Evolutionary conservation across 805 yeast species (phyloP).

Genomic region (Starmerella tilneyi): DNA sequence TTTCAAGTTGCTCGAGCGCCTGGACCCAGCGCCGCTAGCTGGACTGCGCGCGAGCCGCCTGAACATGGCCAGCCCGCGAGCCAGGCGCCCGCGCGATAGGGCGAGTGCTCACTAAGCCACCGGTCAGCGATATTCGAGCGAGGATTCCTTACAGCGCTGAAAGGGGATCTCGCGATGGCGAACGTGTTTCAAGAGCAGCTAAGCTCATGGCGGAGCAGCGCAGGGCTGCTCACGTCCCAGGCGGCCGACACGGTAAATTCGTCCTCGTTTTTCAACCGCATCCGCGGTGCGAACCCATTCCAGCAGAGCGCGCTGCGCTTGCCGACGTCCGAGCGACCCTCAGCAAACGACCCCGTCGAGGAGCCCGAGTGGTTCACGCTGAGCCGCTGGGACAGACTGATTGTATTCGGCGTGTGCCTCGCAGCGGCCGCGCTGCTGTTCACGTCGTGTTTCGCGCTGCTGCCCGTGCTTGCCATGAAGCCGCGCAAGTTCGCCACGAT

Average conservation of each 20-base stretch:
- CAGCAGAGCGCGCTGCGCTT: slow-evolving; percentile 19
- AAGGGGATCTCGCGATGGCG: slow-evolving; percentile 10
- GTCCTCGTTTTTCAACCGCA: slow-evolving; percentile 24
- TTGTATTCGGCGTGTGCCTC: slow-evolving; percentile 68
- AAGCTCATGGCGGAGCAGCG: slow-evolving; percentile 28
- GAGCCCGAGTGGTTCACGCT: slow-evolving; percentile 35
- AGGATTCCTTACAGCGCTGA: too few species aligned
- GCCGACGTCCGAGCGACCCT: slow-evolving; percentile 24
- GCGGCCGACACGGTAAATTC: slow-evolving; percentile 23
- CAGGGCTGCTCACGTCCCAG: slow-evolving; percentile 19
- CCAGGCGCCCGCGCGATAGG: too few species aligned
- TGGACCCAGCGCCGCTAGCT: too few species aligned
- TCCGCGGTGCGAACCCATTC: slow-evolving; percentile 27
- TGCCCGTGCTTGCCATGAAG: slow-evolving; percentile 79
- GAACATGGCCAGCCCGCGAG: too few species aligned
- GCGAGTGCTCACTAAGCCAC: too few species aligned
- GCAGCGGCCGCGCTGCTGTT: slow-evolving; percentile 74
- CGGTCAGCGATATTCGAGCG: too few species aligned
- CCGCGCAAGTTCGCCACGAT: slow-evolving; percentile 78
- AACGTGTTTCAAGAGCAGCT: slow-evolving; percentile 32
- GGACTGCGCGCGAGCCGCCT: too few species aligned
- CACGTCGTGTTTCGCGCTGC: slow-evolving; percentile 64
- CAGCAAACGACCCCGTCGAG: slow-evolving; percentile 26
- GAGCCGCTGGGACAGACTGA: slow-evolving; percentile 67
- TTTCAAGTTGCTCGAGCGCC: too few species aligned